phyloP scores from a whole-genome alignment of 2,329 filamentous ascomycete species.

The Capronia epimyces region DNA sequence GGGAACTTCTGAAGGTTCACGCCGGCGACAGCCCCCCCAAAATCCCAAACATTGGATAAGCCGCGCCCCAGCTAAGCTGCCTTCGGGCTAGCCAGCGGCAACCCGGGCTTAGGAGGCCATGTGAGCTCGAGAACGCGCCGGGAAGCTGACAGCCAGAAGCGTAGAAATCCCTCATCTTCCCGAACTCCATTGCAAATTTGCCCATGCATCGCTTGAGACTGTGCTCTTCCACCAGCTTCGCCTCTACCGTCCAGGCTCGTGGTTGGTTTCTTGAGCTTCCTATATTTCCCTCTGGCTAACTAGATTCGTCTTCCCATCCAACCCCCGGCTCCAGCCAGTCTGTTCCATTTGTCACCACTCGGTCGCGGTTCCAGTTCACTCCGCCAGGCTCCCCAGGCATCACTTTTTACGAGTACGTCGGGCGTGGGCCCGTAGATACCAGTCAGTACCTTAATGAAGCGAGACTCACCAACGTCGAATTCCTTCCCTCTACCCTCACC shows the following conservation, averaged over 20 bases:
- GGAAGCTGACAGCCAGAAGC: neutral
- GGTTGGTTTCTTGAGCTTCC: conserved; percentile 17
- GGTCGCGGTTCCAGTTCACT: conserved; percentile 9
- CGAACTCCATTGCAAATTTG: neutral
- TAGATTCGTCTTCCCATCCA: conserved; percentile 14
- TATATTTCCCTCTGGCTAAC: conserved; percentile 20
- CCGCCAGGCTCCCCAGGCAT: conserved; percentile 20
- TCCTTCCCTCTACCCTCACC: conserved; percentile 1
- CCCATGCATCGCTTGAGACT: neutral
- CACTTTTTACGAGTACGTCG: conserved; percentile 26
- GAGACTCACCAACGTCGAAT: conserved; percentile 5
- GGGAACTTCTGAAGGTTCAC: neutral
- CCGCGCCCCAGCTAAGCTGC: neutral
- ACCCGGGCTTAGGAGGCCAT: neutral
- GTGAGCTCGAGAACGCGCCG: neutral
- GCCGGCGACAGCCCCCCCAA: neutral
- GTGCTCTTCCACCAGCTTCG: neutral
- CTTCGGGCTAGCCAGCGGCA: neutral
- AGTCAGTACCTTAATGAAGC: neutral
- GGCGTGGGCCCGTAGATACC: conserved; percentile 7
- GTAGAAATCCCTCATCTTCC: conserved; percentile 1
- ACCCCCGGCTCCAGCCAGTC: conserved; percentile 15
- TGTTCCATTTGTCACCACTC: conserved; percentile 17
- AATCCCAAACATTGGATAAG: neutral
- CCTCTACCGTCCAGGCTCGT: neutral